A percentile compares a stretch with the other conserved stretches of the same genome.
phyloP scores from a whole-genome alignment of 345 rosid genomes.

The Citrus australasica region DNA sequence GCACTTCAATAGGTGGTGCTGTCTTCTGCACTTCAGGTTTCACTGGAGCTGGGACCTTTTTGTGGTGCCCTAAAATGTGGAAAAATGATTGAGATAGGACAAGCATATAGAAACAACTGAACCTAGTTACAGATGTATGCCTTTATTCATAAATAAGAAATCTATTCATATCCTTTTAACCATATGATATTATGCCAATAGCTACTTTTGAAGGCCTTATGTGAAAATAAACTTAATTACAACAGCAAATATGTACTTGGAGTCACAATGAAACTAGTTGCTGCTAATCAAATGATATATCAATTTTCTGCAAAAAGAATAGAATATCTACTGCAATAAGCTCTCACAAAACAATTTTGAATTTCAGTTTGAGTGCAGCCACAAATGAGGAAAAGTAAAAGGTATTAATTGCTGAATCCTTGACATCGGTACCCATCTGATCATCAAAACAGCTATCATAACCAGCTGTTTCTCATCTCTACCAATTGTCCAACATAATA shows the following conservation, averaged over 20 bases:
- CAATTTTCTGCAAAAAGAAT: neutral
- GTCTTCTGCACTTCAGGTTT: constrained; percentile 63
- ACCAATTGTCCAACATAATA: neutral
- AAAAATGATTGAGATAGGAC: constrained; percentile 2
- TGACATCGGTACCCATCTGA: neutral
- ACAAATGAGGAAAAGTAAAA: neutral
- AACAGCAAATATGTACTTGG: neutral
- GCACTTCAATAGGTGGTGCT: constrained; percentile 82
- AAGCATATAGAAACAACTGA: neutral
- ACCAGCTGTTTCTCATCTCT: neutral
- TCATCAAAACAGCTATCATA: neutral
- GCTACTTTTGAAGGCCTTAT: neutral
- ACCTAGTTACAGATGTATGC: neutral
- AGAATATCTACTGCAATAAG: neutral
- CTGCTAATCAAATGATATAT: no score
- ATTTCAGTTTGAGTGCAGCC: no score
- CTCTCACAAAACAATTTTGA: neutral
- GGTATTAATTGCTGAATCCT: neutral
- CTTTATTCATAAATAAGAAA: neutral
- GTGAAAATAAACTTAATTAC: neutral
- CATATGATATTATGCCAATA: neutral
- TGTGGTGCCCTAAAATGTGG: constrained; percentile 49
- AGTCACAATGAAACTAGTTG: neutral
- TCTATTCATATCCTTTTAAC: neutral
- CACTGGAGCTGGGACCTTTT: constrained; percentile 49